Conservation (phyloP, 2,329 filamentous ascomycete species). For the Botrytis sinoallii region DNA sequence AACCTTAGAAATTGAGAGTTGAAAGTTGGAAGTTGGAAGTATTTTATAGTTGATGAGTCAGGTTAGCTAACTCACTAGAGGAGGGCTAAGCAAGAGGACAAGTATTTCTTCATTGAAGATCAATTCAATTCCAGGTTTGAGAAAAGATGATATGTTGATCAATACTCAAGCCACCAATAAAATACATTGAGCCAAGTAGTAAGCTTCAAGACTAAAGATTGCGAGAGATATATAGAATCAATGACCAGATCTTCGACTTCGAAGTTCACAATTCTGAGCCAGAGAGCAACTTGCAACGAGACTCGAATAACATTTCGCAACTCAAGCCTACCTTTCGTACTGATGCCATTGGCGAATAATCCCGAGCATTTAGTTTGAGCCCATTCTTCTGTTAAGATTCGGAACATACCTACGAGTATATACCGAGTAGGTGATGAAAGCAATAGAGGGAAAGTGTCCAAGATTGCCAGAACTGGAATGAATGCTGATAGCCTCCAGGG, state of each 20-base stretch:
- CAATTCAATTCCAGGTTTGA: neutral
- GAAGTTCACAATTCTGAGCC: neutral
- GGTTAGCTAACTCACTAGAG: neutral
- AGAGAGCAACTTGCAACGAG: neutral
- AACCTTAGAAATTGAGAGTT: no score
- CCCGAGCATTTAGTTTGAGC: neutral
- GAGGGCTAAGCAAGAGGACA: neutral
- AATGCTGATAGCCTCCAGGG: neutral
- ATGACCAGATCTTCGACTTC: neutral
- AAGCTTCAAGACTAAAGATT: neutral
- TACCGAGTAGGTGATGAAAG: neutral
- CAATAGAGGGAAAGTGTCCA: rapidly evolving
- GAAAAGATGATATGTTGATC: neutral
- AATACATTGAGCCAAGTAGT: neutral
- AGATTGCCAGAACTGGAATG: rapidly evolving
- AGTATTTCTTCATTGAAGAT: neutral
- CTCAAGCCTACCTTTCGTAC: neutral
- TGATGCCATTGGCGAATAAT: neutral
- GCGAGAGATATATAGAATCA: neutral
- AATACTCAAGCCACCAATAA: no score
- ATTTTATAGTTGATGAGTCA: neutral
- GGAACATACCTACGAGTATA: no score
- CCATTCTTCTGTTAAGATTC: neutral
- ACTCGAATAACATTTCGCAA: neutral
- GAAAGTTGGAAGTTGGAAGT: neutral